Evolutionary conservation across 2,329 filamentous ascomycete genomes (phyloP).

Genomic region (Simplicillium aogashimaense): DNA sequence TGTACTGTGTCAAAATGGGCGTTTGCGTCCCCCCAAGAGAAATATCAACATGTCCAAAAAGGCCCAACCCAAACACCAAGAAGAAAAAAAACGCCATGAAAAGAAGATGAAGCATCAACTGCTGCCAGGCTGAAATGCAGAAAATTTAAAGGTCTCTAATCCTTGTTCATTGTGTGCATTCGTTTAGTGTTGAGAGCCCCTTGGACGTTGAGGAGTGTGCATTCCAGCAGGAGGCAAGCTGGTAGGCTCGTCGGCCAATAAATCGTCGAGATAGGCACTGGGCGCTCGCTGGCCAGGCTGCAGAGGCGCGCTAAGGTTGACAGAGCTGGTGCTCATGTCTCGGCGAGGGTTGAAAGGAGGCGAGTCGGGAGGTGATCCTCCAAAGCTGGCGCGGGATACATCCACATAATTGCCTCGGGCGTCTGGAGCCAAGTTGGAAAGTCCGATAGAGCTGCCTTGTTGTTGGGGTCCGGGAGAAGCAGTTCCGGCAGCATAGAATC

Average conservation of each 20-base stretch:
- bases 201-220: slow-evolving; percentile 12
- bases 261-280: slow-evolving; percentile 81
- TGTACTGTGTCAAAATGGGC: no score
- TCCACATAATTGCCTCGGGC: slow-evolving; percentile 37
- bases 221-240: slow-evolving; percentile 35
- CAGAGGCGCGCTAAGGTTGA: slow-evolving; percentile 48
- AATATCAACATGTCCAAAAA: neutral
- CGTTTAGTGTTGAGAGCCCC: slow-evolving; percentile 11
- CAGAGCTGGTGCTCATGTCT: slow-evolving; percentile 52
- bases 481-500: slow-evolving; percentile 73
- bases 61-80: slow-evolving; percentile 1
- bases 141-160: neutral
- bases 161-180: slow-evolving; percentile 11
- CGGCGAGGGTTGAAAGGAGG: slow-evolving; percentile 41
- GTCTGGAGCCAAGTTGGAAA: slow-evolving; percentile 52
- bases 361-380: slow-evolving; percentile 54
- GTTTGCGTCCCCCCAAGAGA: no score
- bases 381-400: slow-evolving; percentile 29
- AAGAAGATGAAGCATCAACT: neutral
- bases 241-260: slow-evolving; percentile 66
- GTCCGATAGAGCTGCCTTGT: slow-evolving; percentile 45
- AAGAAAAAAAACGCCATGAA: slow-evolving; percentile 1
- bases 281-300: slow-evolving; percentile 65
- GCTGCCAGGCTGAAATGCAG: neutral
- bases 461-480: slow-evolving; percentile 34